Conservation (phyloP, 805 yeast genomes). For the Lipomyces japonicus region DNA sequence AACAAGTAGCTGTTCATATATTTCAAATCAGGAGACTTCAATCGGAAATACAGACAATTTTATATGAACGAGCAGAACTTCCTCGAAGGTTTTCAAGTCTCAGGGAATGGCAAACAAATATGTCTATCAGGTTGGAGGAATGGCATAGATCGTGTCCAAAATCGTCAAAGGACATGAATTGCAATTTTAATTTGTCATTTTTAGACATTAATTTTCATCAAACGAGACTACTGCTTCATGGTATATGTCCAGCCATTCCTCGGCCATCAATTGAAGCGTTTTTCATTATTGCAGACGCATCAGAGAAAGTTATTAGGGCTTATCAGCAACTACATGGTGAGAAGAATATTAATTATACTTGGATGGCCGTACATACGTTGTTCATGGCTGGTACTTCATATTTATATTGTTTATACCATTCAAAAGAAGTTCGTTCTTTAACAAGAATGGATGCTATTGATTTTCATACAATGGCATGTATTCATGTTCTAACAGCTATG, state of each 20-base stretch:
- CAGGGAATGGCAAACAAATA: slow-evolving; percentile 59
- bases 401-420: slow-evolving; percentile 69
- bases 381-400: slow-evolving; percentile 88
- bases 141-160: slow-evolving; percentile 64
- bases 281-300: slow-evolving; percentile 55
- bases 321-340: slow-evolving; percentile 57
- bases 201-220: slow-evolving; percentile 75
- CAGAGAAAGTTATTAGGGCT: slow-evolving; percentile 61
- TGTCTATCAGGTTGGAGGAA: slow-evolving; percentile 49
- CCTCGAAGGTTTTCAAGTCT: slow-evolving; percentile 58
- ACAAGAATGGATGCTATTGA: slow-evolving; percentile 52
- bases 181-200: slow-evolving; percentile 67
- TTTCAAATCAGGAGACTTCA: slow-evolving; percentile 70
- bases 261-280: slow-evolving; percentile 53
- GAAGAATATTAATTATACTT: slow-evolving; percentile 71
- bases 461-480: slow-evolving; percentile 41
- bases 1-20: slow-evolving; percentile 61
- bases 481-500: slow-evolving; percentile 57
- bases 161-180: slow-evolving; percentile 57
- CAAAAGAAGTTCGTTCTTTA: slow-evolving; percentile 49
- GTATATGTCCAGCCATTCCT: slow-evolving; percentile 68
- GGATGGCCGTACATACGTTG: slow-evolving; percentile 88
- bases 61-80: slow-evolving; percentile 67
- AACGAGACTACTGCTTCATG: slow-evolving; percentile 66
- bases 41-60: slow-evolving; percentile 65